phyloP scores from a whole-genome alignment of 2,329 filamentous ascomycete genomes.

The Stemphylium beticola region DNA sequence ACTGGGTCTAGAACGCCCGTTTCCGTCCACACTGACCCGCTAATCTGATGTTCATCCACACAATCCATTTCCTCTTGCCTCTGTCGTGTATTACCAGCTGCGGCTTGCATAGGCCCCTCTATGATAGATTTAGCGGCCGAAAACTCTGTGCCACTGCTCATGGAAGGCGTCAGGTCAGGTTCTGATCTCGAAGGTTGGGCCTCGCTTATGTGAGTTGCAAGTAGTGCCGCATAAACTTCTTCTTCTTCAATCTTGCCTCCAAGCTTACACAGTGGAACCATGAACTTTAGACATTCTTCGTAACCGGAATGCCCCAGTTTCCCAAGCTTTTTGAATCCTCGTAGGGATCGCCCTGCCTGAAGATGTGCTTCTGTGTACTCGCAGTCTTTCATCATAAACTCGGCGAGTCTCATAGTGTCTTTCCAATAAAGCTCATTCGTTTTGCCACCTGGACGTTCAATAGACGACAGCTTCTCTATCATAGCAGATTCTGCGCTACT shows the following conservation, averaged over 20 bases:
- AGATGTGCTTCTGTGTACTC: conserved; percentile 30
- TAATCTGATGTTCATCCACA: too few species aligned
- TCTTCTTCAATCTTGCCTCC: conserved; percentile 26
- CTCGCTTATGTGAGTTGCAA: conserved; percentile 10
- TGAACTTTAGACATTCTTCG: conserved; percentile 19
- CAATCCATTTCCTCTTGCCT: too few species aligned
- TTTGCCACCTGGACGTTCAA: conserved; percentile 23
- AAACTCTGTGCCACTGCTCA: too few species aligned
- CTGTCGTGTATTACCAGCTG: too few species aligned
- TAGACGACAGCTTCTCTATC: conserved; percentile 28
- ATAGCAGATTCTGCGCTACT: conserved; percentile 21
- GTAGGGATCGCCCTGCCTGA: conserved; percentile 23
- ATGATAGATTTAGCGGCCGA: too few species aligned
- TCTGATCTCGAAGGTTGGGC: background rate
- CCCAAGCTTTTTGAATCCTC: conserved; percentile 27
- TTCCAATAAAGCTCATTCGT: conserved; percentile 21
- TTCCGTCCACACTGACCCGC: too few species aligned
- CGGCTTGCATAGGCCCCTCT: too few species aligned
- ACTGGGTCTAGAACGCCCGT: too few species aligned
- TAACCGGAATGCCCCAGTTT: conserved; percentile 16
- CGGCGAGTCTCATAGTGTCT: conserved; percentile 21
- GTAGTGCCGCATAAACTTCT: conserved; percentile 27
- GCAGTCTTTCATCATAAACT: conserved; percentile 22
- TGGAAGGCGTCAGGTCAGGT: too few species aligned
- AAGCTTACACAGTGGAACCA: conserved; percentile 22